These are phyloP conservation scores for Theileria orientalis DNA, from an alignment of 169 alveolate genomes.

Conservation along the genomic window DNA sequence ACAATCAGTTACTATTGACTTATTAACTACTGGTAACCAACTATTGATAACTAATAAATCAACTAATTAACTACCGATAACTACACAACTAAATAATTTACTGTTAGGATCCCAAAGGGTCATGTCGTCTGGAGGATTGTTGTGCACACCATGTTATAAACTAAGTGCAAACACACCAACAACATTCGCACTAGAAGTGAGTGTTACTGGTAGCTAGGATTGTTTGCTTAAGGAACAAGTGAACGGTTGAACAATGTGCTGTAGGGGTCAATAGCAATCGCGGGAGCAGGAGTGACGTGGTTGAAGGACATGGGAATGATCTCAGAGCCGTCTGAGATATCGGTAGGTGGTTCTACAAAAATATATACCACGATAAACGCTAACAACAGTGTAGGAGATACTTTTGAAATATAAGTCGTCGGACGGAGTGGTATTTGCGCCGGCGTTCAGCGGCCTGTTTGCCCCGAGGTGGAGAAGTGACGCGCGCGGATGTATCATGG, in stretches of 20 bases:
- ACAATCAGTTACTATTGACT: too few relatives aligned
- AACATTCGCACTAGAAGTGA: slow-evolving; percentile 85
- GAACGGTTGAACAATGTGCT: background rate
- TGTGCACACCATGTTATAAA: slow-evolving; percentile 89
- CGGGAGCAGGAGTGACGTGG: slow-evolving; percentile 91
- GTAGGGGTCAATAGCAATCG: slow-evolving; percentile 93
- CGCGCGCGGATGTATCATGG: slow-evolving; percentile 89
- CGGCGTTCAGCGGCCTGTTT: slow-evolving; percentile 90
- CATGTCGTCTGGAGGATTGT: slow-evolving; percentile 81
- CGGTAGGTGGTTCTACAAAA: slow-evolving; percentile 34
- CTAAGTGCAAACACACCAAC: slow-evolving; percentile 71
- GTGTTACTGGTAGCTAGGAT: background rate
- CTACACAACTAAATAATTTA: too few relatives aligned
- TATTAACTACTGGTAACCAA: too few relatives aligned
- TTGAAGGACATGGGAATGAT: slow-evolving; percentile 74
- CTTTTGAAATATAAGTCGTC: slow-evolving; percentile 72
- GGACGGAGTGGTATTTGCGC: slow-evolving; percentile 90
- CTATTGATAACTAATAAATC: too few relatives aligned
- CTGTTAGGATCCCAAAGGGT: slow-evolving; percentile 81
- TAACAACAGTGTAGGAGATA: slow-evolving; percentile 24
- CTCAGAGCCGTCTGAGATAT: slow-evolving; percentile 69
- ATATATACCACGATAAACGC: background rate
- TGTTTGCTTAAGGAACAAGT: background rate
- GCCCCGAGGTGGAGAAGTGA: slow-evolving; percentile 94
- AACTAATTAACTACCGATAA: too few relatives aligned